A percentile compares a stretch with the other conserved stretches of the same genome.
phyloP scores from a whole-genome alignment of 768 basidiomycete genomes.

The Coprinopsis strossmayeri region DNA sequence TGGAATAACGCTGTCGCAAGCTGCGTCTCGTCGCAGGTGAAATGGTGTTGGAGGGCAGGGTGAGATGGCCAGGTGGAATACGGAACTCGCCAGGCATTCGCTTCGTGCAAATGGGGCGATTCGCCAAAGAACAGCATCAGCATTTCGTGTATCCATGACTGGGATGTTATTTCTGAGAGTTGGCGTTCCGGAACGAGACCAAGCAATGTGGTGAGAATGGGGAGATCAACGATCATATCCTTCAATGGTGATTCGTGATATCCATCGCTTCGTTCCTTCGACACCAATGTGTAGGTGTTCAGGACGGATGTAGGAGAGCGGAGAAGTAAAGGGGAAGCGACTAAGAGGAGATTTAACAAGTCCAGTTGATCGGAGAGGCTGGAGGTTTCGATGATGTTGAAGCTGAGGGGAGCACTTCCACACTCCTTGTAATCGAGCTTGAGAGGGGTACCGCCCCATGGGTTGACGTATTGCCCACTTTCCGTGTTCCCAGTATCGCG shows the following conservation, averaged over 20 bases:
- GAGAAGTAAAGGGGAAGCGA: constrained; percentile 30
- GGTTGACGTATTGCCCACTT: constrained; percentile 23
- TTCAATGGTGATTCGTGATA: neutral
- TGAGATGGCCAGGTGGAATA: neutral
- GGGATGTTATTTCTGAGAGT: neutral
- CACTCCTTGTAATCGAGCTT: constrained; percentile 27
- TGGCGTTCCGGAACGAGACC: neutral
- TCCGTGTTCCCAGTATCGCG: constrained; percentile 12
- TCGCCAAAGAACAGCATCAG: constrained; percentile 10
- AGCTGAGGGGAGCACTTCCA: too few relatives aligned
- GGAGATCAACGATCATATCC: neutral
- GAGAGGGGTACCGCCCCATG: constrained; percentile 29
- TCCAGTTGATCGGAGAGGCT: constrained; percentile 44
- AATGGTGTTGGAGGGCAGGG: neutral
- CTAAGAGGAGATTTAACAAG: constrained; percentile 37
- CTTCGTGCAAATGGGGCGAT: neutral
- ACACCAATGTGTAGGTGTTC: constrained; percentile 37
- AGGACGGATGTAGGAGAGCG: constrained; percentile 24
- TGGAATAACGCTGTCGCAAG: constrained; percentile 33
- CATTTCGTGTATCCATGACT: too few relatives aligned
- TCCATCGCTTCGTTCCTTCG: neutral
- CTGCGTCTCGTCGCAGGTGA: constrained; percentile 9
- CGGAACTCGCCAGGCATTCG: neutral
- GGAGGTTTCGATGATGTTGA: too few relatives aligned
- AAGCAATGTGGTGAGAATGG: neutral